A percentile compares a stretch with the other conserved stretches of the same genome.
phyloP scores from a whole-genome alignment of 768 basidiomycete genomes.

The Lactarius deliciosus region DNA sequence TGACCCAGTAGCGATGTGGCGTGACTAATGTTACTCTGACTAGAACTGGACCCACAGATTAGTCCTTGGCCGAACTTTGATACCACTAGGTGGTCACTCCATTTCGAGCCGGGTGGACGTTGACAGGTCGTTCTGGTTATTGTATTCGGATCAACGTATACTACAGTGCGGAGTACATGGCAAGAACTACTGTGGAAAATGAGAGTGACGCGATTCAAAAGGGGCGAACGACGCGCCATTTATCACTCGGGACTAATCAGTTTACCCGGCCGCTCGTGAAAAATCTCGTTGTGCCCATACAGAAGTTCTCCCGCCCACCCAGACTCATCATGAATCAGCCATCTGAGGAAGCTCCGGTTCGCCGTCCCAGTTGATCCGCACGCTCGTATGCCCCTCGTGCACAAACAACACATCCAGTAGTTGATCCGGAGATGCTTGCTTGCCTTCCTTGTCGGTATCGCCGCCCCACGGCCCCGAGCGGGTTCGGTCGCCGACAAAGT shows the following conservation, averaged over 20 bases:
- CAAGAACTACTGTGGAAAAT: background rate
- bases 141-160: background rate
- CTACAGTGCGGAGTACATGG: background rate
- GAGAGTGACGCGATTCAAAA: background rate
- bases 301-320: background rate
- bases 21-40: too few relatives aligned
- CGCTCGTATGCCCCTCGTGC: background rate
- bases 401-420: background rate
- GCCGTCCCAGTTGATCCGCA: constrained; percentile 8
- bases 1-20: too few relatives aligned
- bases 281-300: background rate
- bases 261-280: background rate
- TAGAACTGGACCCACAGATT: background rate
- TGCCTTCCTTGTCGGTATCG: background rate
- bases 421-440: background rate
- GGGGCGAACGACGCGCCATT: background rate
- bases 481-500: constrained; percentile 14
- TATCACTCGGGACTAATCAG: background rate
- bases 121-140: background rate
- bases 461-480: background rate
- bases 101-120: background rate
- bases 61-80: too few relatives aligned
- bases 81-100: too few relatives aligned
- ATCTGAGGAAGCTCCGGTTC: constrained; percentile 12
- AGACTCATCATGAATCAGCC: background rate